Percentiles rank a stretch among this genome's conserved stretches.
Evolutionary conservation across 108 stramenopile genomes (phyloP).

Genomic region (Fragilaria crotonensis): DNA sequence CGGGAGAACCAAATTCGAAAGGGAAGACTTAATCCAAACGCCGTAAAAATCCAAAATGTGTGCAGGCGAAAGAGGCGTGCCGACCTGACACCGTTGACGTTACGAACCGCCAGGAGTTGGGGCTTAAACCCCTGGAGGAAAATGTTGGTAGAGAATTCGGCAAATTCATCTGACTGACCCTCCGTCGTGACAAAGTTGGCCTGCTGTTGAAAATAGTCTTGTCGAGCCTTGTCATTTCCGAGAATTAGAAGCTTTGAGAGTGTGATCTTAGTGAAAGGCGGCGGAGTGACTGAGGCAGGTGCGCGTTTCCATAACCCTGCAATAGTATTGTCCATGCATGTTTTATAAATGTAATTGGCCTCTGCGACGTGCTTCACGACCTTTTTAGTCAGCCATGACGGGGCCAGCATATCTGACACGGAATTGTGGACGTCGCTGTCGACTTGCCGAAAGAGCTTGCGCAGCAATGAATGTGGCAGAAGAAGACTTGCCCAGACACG

Average conservation of each 20-base stretch:
- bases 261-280: constrained; percentile 70
- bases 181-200: constrained; percentile 64
- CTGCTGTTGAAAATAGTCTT: constrained; percentile 85
- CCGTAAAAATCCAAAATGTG: constrained; percentile 57
- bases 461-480: constrained; percentile 7
- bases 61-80: constrained; percentile 46
- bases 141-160: constrained; percentile 78
- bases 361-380: constrained; percentile 60
- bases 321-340: constrained; percentile 32
- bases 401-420: neutral
- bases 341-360: constrained; percentile 36
- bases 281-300: constrained; percentile 14
- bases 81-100: constrained; percentile 24
- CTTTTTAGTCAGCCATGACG: constrained; percentile 45
- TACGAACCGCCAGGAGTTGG: constrained; percentile 58
- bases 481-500: constrained; percentile 23
- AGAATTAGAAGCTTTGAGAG: constrained; percentile 65
- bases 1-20: constrained; percentile 77
- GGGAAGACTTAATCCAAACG: constrained; percentile 70
- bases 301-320: constrained; percentile 79
- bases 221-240: constrained; percentile 43
- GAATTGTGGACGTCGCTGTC: neutral
- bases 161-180: constrained; percentile 64
- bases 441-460: constrained; percentile 13
- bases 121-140: constrained; percentile 59